Conservation (phyloP, 1,284 basidiomycete genomes). For the Fomitopsis palustris region DNA sequence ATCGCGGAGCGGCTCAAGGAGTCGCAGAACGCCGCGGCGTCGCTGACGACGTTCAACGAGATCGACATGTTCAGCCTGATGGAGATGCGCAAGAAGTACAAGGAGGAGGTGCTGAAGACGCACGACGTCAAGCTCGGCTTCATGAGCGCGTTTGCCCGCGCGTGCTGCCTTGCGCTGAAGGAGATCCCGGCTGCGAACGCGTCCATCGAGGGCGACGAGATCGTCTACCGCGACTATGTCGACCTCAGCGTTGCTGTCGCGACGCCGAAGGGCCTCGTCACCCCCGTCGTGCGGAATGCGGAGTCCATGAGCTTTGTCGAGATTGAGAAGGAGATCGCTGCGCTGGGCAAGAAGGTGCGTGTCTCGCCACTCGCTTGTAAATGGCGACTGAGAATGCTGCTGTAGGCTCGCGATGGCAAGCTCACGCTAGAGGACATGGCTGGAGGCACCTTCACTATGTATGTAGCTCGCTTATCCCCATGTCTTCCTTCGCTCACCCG, state of each 20-base stretch:
- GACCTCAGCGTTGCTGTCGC: conserved; percentile 95
- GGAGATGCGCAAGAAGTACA: conserved; percentile 93
- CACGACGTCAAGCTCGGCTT: conserved; percentile 97
- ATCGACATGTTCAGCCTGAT: conserved; percentile 98
- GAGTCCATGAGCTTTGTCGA: conserved; percentile 87
- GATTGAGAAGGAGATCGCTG: conserved; percentile 91
- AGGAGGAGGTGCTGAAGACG: conserved; percentile 89
- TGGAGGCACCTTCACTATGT: conserved; percentile 98
- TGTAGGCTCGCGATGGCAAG: conserved; percentile 88
- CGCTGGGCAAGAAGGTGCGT: conserved; percentile 84
- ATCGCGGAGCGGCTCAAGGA: conserved; percentile 98
- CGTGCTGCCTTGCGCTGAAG: conserved; percentile 81
- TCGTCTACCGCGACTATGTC: conserved; percentile 94
- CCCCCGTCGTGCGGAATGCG: conserved; percentile 91
- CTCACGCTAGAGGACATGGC: conserved; percentile 96
- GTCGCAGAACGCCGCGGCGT: conserved; percentile 96
- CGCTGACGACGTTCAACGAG: conserved; percentile 98
- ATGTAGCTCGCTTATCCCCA: conserved; percentile 27
- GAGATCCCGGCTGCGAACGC: conserved; percentile 97
- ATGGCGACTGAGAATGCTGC: background rate
- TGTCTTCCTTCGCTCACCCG: conserved; percentile 4
- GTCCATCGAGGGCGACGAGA: conserved; percentile 92
- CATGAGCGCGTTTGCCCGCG: conserved; percentile 97
- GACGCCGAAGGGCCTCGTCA: conserved; percentile 96
- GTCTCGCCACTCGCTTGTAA: background rate